Base-by-base conservation (phyloP, 2,329 filamentous ascomycete genomes). In the Monosporascus sp. region DNA sequence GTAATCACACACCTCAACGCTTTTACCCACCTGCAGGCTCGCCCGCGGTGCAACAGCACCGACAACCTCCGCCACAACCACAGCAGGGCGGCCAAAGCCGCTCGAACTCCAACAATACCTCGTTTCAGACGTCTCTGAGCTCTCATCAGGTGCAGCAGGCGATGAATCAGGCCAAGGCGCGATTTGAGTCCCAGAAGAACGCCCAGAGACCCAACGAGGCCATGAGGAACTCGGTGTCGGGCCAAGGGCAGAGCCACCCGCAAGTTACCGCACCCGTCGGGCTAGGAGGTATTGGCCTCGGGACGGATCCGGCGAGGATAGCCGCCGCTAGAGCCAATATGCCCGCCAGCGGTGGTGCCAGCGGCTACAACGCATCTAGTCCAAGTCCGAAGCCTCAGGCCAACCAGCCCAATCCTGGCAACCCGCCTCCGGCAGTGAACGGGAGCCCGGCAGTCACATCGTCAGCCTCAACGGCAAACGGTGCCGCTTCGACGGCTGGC, bases 151-250 rank as follows among this genome's bases (percentile, higher is more conserved):
- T 67, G 6, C 62, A 68, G 50, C 66, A 68, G 54, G 65, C 65
- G 4, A 69, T 69, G 64, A 60, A 67, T 49, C 65, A 68, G 50
- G 65, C 64, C 43, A 66, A 64, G 51, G 64, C 65, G 35, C 61
- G 65, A n/a, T 69, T 67, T 50, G 60, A 64, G 52, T 62, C 62
- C 14, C 61, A 60, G 11, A 60, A 65, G 51, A 62, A 36, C 25
- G 62, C 60, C 9, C 63, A 67, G 41, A 62, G 59, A 48, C 57
- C 64, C 3, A 63, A 60, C 36, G 66, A 68, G 47, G 54, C 54
- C 22, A 55, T 63, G 11, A 59, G 63, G 25, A 64, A 62, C 49
- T 55, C 59, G 7, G 57, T 60, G 25, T 52, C 57, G 24, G 51
- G 57, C 7, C 62, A 62, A 49, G 61, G 61, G 20, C 53, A 51